These are phyloP conservation scores for Didymella segeticola DNA, from an alignment of 2,329 filamentous ascomycete species.

Conservation along the genomic window DNA sequence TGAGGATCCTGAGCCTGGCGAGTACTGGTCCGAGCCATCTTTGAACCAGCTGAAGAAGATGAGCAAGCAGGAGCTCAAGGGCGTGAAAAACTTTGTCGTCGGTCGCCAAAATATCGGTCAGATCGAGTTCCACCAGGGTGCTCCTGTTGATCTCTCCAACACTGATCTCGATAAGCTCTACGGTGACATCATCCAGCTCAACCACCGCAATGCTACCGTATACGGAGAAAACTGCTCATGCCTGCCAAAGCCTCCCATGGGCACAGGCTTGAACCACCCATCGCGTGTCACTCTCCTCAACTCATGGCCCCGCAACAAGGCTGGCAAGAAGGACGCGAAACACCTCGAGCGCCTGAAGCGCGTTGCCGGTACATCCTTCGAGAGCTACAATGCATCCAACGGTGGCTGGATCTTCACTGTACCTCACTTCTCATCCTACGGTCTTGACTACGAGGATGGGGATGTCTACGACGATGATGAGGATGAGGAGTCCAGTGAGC, in stretches of 20 bases:
- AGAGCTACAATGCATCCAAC: conserved; percentile 77
- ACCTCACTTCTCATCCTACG: conserved; percentile 97
- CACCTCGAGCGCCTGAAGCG: conserved; percentile 82
- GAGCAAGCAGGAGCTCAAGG: conserved; percentile 79
- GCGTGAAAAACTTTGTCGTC: conserved; percentile 76
- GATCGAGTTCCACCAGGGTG: conserved; percentile 71
- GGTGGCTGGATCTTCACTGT: conserved; percentile 92
- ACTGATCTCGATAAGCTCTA: conserved; percentile 83
- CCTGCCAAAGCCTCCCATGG: conserved; percentile 77
- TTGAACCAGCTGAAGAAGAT: conserved; percentile 78
- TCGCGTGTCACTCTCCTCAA: conserved; percentile 88
- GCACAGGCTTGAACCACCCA: conserved; percentile 90
- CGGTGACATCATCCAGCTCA: conserved; percentile 76
- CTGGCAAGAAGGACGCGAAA: conserved; percentile 73
- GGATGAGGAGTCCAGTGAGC: conserved; percentile 48
- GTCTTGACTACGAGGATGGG: conserved; percentile 71
- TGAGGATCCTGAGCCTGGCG: conserved; percentile 67
- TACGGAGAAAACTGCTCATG: conserved; percentile 64
- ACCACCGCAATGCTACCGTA: conserved; percentile 82
- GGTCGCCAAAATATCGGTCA: conserved; percentile 82
- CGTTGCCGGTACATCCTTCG: conserved; percentile 81
- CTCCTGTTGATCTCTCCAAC: conserved; percentile 75
- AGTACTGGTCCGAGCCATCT: conserved; percentile 86
- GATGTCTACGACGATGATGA: conserved; percentile 70
- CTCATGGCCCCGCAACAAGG: conserved; percentile 84